A percentile compares a stretch with the other conserved stretches of the same genome.
Evolutionary conservation across 345 rosid genomes (phyloP).

Genomic region (Syzygium grande): DNA sequence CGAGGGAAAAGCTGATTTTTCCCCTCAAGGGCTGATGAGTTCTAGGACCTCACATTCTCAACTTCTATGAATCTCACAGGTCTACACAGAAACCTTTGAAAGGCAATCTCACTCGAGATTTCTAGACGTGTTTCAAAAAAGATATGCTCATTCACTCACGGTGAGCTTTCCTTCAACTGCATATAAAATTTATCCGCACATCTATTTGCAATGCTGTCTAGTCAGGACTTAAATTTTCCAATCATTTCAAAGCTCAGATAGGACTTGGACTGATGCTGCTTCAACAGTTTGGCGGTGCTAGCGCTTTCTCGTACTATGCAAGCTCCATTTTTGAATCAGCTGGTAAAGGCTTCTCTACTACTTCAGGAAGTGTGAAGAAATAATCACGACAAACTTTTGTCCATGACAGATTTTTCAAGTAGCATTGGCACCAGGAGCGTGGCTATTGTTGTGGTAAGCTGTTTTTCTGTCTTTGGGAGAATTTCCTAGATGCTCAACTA

Average conservation of each 20-base stretch:
- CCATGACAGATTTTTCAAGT: constrained; percentile 21
- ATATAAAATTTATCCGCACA: neutral
- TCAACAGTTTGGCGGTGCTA: constrained; percentile 50
- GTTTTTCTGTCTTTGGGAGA: neutral
- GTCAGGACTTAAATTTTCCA: neutral
- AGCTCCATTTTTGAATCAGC: constrained; percentile 37
- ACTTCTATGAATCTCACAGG: constrained; percentile 14
- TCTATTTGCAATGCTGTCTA: neutral
- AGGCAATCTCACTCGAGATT: constrained; percentile 15
- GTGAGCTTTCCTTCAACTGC: constrained; percentile 18
- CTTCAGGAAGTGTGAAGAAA: neutral
- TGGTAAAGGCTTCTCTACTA: constrained; percentile 18
- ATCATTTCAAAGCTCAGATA: constrained; percentile 19
- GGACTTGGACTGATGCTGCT: constrained; percentile 58
- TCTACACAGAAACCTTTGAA: constrained; percentile 21
- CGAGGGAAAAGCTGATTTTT: neutral
- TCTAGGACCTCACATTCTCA: neutral
- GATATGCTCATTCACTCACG: constrained; percentile 41
- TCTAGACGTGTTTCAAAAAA: constrained; percentile 40
- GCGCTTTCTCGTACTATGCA: constrained; percentile 33
- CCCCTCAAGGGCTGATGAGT: neutral
- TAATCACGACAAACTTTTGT: neutral
- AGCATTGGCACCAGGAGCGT: constrained; percentile 28
- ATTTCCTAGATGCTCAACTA: neutral
- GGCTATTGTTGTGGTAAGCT: constrained; percentile 31